phyloP scores from a whole-genome alignment of 2,329 filamentous ascomycete genomes.

The Exophiala alcalophila region DNA sequence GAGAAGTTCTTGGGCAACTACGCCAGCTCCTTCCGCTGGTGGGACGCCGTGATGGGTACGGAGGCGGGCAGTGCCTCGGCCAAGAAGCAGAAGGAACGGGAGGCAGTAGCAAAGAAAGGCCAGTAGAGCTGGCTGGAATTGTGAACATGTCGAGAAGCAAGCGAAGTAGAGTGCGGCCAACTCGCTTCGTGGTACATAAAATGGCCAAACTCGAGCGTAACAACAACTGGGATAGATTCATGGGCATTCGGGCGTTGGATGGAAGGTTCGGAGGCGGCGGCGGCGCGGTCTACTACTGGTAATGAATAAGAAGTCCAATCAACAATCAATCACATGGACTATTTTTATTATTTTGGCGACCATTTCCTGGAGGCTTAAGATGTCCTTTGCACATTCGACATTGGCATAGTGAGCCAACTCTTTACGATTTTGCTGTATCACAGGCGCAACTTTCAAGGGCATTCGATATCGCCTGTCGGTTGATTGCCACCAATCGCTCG shows the following conservation, averaged over 20 bases:
- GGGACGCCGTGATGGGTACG: slow-evolving; percentile 92
- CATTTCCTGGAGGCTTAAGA: too few relatives aligned
- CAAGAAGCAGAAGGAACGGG: slow-evolving; percentile 19
- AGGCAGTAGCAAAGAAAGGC: slow-evolving; percentile 11
- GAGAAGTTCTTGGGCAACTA: slow-evolving; percentile 99
- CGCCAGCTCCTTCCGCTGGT: slow-evolving; percentile 96
- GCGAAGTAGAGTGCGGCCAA: slow-evolving; percentile 15
- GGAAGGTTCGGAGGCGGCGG: too few relatives aligned
- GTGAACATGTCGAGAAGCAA: too few relatives aligned
- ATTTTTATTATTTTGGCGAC: too few relatives aligned
- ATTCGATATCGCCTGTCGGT: slow-evolving; percentile 16
- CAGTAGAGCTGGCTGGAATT: slow-evolving; percentile 8
- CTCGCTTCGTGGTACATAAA: slow-evolving; percentile 22
- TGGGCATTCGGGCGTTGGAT: slow-evolving; percentile 19
- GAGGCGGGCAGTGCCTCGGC: slow-evolving; percentile 64
- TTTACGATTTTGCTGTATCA: slow-evolving; percentile 3
- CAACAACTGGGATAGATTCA: too few relatives aligned
- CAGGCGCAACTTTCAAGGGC: slow-evolving; percentile 21
- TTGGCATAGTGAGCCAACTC: too few relatives aligned
- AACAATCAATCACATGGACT: too few relatives aligned
- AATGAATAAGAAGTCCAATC: too few relatives aligned
- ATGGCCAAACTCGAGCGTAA: too few relatives aligned
- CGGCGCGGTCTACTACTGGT: too few relatives aligned
- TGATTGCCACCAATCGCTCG: slow-evolving; percentile 10
- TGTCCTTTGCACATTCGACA: too few relatives aligned